Evolutionary conservation across 305 asterid species (phyloP).

Genomic region (Striga hermonthica): DNA sequence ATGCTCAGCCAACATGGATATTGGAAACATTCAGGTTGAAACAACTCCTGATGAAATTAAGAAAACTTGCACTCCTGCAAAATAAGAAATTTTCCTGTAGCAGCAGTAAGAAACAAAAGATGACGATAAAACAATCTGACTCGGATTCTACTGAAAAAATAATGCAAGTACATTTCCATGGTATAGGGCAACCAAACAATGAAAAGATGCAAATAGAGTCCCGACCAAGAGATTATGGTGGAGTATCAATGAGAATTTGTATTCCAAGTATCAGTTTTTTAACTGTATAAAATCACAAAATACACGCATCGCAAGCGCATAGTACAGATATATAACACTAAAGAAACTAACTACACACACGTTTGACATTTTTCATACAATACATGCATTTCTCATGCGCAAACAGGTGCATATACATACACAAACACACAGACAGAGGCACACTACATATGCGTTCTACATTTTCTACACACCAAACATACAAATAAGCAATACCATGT

Average conservation of each 20-base stretch:
- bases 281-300: neutral
- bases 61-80: conserved; percentile 33
- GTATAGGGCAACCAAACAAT: conserved; percentile 1
- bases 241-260: neutral
- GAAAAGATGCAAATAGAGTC: conserved; percentile 24
- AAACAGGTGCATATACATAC: neutral
- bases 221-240: conserved; percentile 9
- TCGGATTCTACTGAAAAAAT: neutral
- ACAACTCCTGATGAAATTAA: conserved; percentile 26
- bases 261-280: neutral
- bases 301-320: neutral
- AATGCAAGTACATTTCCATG: neutral
- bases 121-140: conserved; percentile 17
- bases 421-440: too few relatives aligned
- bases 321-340: neutral
- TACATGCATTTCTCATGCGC: neutral
- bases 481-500: neutral
- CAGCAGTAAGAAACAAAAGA: neutral
- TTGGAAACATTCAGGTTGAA: conserved; percentile 17
- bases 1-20: conserved; percentile 32
- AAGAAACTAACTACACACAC: neutral
- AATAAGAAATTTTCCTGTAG: conserved; percentile 19
- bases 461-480: too few relatives aligned
- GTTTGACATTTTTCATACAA: neutral
- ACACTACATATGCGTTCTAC: too few relatives aligned